Base-by-base conservation (phyloP, 345 rosid species). In the Isatis tinctoria region DNA sequence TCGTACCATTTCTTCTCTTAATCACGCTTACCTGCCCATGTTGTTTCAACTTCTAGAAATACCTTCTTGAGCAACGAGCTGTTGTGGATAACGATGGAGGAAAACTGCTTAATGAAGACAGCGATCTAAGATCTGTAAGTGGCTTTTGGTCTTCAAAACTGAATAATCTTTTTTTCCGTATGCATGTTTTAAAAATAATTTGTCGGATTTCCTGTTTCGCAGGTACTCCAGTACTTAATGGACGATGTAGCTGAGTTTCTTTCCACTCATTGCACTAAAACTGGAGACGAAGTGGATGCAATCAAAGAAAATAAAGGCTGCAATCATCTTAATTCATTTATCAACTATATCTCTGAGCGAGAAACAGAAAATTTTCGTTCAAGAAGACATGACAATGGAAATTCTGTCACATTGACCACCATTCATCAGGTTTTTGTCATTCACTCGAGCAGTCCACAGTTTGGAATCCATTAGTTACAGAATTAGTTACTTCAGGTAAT, bases 51-150 rank as follows among this genome's bases (percentile, higher is more conserved):
- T 77, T 58, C 37, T 72, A 91, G 98, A 89, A 84, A 75, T 91
- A 91, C 82, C 96, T 93, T 80, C 94, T 93, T 24, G 98, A 93
- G 85, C 90, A 91, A 83, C 86, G 88, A 36, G 98, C 98, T 22
- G 85, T 89, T 67, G 74, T 91, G 74, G 91, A 91, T 73, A 81
- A 52, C 69, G 97, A 93, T 81, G 92, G 94, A 69, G 90, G 96
- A 17, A 91, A 85, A 80, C 80, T 89, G 72, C 96, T 93, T 60
- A 93, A 93, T 74, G 98, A 93, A 82, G 98, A 93, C 79, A 87
- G 78, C 81, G 98, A 93, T 82, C 67, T 93, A 68, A 86, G 98
- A 93, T 83, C 97, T 80, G 98, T 93, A 83, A 77, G 98, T 85
- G 80, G 60, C 36, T 36, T 76, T 62, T 76, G 24, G 26, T 70